A percentile compares a stretch with the other conserved stretches of the same genome.
Evolutionary conservation across 2,329 filamentous ascomycete species (phyloP).

Genomic region (Colletotrichum chrysophilum): DNA sequence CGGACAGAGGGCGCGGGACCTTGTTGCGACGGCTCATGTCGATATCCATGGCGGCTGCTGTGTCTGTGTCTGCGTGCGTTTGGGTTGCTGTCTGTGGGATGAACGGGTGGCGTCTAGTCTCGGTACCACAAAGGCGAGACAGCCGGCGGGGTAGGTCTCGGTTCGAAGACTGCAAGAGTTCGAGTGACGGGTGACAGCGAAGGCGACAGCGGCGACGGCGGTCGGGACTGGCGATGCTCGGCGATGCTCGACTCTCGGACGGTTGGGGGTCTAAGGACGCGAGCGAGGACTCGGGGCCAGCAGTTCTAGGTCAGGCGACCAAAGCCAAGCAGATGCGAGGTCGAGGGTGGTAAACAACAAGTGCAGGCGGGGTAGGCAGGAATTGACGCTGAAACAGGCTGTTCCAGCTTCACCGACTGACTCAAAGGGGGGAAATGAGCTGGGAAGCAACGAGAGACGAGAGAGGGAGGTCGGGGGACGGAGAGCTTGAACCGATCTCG

Average conservation of each 20-base stretch:
- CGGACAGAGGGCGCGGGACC: constrained; percentile 78
- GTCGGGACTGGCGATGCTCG: background rate
- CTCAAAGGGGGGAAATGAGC: background rate
- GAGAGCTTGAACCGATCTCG: background rate
- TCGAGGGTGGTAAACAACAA: constrained; percentile 16
- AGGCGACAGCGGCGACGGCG: background rate
- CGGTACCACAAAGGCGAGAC: constrained; percentile 9
- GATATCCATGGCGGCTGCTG: constrained; percentile 54
- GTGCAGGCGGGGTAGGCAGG: constrained; percentile 18
- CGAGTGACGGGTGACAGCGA: background rate
- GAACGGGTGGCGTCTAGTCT: constrained; percentile 14
- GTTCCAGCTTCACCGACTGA: constrained; percentile 14
- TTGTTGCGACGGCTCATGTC: constrained; percentile 88
- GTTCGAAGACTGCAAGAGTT: background rate
- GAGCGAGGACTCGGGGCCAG: background rate
- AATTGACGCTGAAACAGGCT: constrained; percentile 20
- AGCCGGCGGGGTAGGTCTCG: constrained; percentile 1
- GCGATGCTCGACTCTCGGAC: background rate
- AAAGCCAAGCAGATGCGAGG: background rate
- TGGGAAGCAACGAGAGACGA: constrained; percentile 8
- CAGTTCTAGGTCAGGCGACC: constrained; percentile 15
- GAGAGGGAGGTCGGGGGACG: background rate
- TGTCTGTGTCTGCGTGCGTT: background rate
- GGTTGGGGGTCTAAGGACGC: background rate
- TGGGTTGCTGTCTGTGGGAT: background rate